Base-by-base conservation (phyloP, 805 yeast species). In the Zygotorulaspora chibaensis region DNA sequence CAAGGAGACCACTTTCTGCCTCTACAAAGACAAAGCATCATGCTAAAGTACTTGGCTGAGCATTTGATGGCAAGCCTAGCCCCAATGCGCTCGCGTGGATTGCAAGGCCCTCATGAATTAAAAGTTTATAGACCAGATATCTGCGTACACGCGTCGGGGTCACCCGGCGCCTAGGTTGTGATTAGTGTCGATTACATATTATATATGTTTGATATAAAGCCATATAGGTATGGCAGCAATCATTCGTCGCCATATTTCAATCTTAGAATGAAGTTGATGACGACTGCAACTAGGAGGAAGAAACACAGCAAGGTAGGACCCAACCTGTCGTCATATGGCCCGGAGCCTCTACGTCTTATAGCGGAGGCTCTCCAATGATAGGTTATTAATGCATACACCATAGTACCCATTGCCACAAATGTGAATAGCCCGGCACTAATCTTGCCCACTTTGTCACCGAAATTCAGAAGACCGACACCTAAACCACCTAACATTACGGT, bases 311-410 rank as follows among this genome's bases (percentile, higher is more conserved):
- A 83, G 12, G 99, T 95, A 38, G 99, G 99, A 37, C 99, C 99
- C 56, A 93, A 84, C 65, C 99, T 81, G 69, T 93, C 99, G 63
- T 93, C 99, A 65, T 93, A 93, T n/a, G 99, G 99, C 39, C 99
- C 99, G 11, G 96, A 81, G 35, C 99, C 99, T 69, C 98, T 83
- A 70, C 91, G 79, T 69, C 99, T 83, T 57, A 93, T 93, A 48
- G 99, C 99, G 64, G 90, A 88, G 1, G 99, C 99, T 74, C 99
- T 87, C 99, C 99, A 95, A 69, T 93, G 99, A 68, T 93, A 93
- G 10, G 98, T 93, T 39, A 88, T 77, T 51, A 93, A 76, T 1
- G 99, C 99, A 61, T 93, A 93, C 2, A 84, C 77, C 99, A 93
- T 93, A 18, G 99, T 91, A 53, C 87, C 88, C 97, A 93, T 91